These are phyloP conservation scores for Epichloe aotearoae DNA, from an alignment of 2,329 filamentous ascomycete species.

Conservation along the genomic window DNA sequence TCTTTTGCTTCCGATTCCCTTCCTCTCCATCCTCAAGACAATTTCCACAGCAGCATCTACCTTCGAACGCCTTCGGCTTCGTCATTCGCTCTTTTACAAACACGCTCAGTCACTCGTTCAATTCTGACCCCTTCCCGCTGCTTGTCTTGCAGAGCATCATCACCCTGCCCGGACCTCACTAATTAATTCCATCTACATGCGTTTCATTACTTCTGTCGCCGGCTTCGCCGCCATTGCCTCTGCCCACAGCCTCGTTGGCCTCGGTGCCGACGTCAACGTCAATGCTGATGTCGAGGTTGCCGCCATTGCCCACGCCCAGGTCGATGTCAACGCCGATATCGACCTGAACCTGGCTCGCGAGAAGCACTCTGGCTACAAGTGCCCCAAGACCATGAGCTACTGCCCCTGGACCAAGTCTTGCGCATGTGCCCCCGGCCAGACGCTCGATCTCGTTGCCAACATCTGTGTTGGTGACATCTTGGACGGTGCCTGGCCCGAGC, in stretches of 20 bases:
- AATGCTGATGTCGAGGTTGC: conserved; percentile 6
- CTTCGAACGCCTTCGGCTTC: conserved; percentile 1
- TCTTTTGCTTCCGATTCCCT: neutral
- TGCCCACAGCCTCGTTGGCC: conserved; percentile 18
- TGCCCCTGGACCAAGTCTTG: conserved; percentile 27
- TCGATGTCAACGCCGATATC: conserved; percentile 4
- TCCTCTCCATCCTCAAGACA: neutral
- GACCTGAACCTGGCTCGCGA: conserved; percentile 10
- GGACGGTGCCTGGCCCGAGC: conserved; percentile 22
- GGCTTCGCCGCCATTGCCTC: conserved; percentile 12
- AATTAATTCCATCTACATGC: conserved; percentile 13
- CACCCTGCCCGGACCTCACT: neutral
- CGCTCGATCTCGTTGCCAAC: conserved; percentile 20
- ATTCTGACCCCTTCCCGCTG: neutral
- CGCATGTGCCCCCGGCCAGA: conserved; percentile 28
- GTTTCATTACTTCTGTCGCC: conserved; percentile 17
- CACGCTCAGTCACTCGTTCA: neutral
- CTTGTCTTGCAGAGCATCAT: neutral
- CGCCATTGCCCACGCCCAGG: conserved; percentile 4
- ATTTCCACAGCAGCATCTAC: neutral
- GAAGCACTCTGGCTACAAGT: conserved; percentile 14
- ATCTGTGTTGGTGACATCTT: conserved; percentile 15
- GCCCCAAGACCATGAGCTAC: conserved; percentile 23
- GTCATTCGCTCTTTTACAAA: conserved; percentile 3
- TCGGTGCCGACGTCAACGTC: neutral